Evolutionary conservation across 2,329 filamentous ascomycete genomes (phyloP).

Genomic region (Xylariomycetidae sp.): DNA sequence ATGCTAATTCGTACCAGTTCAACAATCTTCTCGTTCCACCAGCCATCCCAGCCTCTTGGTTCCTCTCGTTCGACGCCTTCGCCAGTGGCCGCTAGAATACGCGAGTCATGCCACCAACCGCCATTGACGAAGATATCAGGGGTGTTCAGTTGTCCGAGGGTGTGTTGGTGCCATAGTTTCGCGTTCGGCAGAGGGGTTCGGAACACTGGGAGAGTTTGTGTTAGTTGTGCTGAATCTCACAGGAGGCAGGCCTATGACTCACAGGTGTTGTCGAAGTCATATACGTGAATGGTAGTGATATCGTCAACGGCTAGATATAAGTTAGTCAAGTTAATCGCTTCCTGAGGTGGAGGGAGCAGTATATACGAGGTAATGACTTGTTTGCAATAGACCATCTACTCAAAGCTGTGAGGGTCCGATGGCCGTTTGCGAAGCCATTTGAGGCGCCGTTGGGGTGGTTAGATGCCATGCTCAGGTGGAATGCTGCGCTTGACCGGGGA

Average conservation of each 20-base stretch:
- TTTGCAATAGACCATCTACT: constrained; percentile 80
- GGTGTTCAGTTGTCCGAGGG: constrained; percentile 70
- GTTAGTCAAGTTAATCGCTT: constrained; percentile 8
- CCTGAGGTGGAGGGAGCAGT: background rate
- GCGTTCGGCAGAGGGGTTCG: constrained; percentile 85
- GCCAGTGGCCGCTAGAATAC: constrained; percentile 81
- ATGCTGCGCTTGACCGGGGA: constrained; percentile 4
- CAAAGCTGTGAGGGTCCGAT: constrained; percentile 65
- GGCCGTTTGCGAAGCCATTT: constrained; percentile 13
- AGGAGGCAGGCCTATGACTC: too few relatives aligned
- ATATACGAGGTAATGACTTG: constrained; percentile 62
- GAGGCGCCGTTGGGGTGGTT: constrained; percentile 14
- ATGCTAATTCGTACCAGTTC: constrained; percentile 77
- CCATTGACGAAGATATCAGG: constrained; percentile 76
- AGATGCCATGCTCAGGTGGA: constrained; percentile 19
- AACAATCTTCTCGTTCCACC: constrained; percentile 93
- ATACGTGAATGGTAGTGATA: constrained; percentile 81
- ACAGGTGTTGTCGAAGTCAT: constrained; percentile 97
- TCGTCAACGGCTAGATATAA: constrained; percentile 49
- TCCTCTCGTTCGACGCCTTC: constrained; percentile 80
- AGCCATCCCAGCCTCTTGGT: constrained; percentile 77
- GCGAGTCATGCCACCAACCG: constrained; percentile 95
- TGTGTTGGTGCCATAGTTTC: constrained; percentile 76
- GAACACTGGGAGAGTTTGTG: too few relatives aligned
- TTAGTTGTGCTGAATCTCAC: too few relatives aligned